Conservation (phyloP, 345 rosid species). For the Lepidium africanum region DNA sequence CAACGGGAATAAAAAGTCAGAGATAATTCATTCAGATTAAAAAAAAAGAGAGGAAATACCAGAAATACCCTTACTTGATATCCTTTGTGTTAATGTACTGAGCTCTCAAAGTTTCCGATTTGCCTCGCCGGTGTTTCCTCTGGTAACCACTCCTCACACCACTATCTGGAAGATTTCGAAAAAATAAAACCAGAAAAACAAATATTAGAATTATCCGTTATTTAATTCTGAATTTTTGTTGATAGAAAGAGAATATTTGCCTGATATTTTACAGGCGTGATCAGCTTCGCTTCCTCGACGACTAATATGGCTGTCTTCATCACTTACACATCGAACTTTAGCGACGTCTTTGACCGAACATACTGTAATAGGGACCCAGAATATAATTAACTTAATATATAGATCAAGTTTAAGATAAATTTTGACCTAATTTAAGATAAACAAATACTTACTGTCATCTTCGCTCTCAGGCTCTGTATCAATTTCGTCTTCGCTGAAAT, state of each 20-base stretch:
- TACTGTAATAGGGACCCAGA: slow-evolving; percentile 12
- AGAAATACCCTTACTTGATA: slow-evolving; percentile 51
- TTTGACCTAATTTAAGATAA: background rate
- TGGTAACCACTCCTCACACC: slow-evolving; percentile 43
- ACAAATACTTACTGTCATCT: slow-evolving; percentile 59
- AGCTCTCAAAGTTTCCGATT: slow-evolving; percentile 87
- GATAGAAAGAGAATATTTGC: slow-evolving; percentile 8
- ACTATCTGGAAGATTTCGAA: slow-evolving; percentile 30
- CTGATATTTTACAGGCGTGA: slow-evolving; percentile 44
- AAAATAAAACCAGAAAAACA: background rate
- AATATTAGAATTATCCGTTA: background rate
- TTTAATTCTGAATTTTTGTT: background rate
- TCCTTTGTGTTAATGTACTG: slow-evolving; percentile 90
- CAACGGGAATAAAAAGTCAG: background rate
- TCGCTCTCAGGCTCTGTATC: slow-evolving; percentile 92
- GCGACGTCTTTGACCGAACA: slow-evolving; percentile 17
- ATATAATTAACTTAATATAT: background rate
- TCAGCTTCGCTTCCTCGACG: slow-evolving; percentile 25
- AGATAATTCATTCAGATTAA: background rate
- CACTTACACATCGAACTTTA: background rate
- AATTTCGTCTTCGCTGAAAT: slow-evolving; percentile 92
- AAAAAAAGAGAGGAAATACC: background rate
- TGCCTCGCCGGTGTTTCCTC: slow-evolving; percentile 74
- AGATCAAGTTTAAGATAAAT: background rate
- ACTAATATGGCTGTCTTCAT: slow-evolving; percentile 10